Conservation (phyloP, 306 rosid species). For the Vigna hirtella region DNA sequence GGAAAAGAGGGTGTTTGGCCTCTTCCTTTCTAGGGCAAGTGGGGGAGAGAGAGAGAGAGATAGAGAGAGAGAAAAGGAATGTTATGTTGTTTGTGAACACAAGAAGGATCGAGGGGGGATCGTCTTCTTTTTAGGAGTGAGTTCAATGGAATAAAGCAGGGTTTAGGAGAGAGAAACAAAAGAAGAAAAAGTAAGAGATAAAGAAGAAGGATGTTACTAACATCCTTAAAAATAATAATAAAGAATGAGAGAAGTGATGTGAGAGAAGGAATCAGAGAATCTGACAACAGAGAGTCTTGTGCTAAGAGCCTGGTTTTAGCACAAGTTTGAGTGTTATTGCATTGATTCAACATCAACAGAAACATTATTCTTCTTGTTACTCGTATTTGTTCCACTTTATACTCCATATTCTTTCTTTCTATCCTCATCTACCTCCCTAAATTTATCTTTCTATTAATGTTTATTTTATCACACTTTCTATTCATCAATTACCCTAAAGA, state of each 20-base stretch:
- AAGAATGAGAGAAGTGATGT: constrained; percentile 30
- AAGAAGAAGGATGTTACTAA: constrained; percentile 69
- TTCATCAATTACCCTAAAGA: neutral
- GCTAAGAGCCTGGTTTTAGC: constrained; percentile 64
- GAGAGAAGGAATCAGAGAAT: constrained; percentile 69
- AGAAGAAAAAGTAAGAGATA: constrained; percentile 49
- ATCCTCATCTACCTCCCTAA: constrained; percentile 12
- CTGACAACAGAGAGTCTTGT: constrained; percentile 80
- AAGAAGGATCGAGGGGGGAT: constrained; percentile 79
- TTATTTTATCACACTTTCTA: neutral
- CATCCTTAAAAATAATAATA: constrained; percentile 65
- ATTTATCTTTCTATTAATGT: constrained; percentile 14
- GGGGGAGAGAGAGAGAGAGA: neutral
- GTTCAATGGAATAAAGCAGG: constrained; percentile 81
- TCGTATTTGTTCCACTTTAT: constrained; percentile 28
- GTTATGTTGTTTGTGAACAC: constrained; percentile 67
- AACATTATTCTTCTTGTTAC: constrained; percentile 72
- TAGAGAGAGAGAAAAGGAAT: constrained; percentile 42
- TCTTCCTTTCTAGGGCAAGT: constrained; percentile 53
- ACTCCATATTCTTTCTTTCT: constrained; percentile 39
- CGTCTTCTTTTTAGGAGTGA: constrained; percentile 74
- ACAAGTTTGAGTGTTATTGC: constrained; percentile 49
- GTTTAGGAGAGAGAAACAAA: constrained; percentile 46
- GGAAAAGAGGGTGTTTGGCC: constrained; percentile 75
- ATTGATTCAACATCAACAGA: constrained; percentile 68